These are phyloP conservation scores for Euphorbia tirucalli DNA, from an alignment of 345 rosid species.

Conservation along the genomic window DNA sequence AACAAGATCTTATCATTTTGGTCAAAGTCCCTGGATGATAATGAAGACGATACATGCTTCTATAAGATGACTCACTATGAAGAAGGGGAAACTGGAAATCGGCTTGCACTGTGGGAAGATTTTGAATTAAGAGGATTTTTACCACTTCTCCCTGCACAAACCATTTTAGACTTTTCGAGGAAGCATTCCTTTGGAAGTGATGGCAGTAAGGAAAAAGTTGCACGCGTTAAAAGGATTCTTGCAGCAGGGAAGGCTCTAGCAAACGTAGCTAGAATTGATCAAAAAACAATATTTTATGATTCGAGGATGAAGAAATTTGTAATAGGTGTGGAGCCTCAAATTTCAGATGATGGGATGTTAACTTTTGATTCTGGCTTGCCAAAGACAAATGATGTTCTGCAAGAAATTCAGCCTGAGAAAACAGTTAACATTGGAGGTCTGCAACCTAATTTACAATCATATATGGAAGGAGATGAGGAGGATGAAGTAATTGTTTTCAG, in stretches of 20 bases:
- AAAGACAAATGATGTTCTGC: constrained; percentile 30
- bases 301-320: constrained; percentile 67
- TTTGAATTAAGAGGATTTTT: constrained; percentile 85
- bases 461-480: constrained; percentile 67
- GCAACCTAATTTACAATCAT: constrained; percentile 38
- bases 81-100: constrained; percentile 85
- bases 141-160: constrained; percentile 83
- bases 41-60: constrained; percentile 81
- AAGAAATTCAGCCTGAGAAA: constrained; percentile 37
- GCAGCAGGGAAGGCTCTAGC: constrained; percentile 83
- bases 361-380: constrained; percentile 28
- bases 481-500: constrained; percentile 96
- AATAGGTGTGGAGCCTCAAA: constrained; percentile 54
- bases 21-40: constrained; percentile 52
- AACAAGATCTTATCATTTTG: constrained; percentile 59
- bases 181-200: constrained; percentile 60
- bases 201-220: constrained; percentile 61
- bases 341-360: constrained; percentile 35
- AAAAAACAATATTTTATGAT: constrained; percentile 60
- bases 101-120: constrained; percentile 93
- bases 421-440: constrained; percentile 25
- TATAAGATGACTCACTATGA: constrained; percentile 82
- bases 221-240: constrained; percentile 68
- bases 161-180: constrained; percentile 81
- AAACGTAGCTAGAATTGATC: constrained; percentile 56